Conservation (phyloP, 2,329 filamentous ascomycete species). For the Alternaria gansuensis region DNA sequence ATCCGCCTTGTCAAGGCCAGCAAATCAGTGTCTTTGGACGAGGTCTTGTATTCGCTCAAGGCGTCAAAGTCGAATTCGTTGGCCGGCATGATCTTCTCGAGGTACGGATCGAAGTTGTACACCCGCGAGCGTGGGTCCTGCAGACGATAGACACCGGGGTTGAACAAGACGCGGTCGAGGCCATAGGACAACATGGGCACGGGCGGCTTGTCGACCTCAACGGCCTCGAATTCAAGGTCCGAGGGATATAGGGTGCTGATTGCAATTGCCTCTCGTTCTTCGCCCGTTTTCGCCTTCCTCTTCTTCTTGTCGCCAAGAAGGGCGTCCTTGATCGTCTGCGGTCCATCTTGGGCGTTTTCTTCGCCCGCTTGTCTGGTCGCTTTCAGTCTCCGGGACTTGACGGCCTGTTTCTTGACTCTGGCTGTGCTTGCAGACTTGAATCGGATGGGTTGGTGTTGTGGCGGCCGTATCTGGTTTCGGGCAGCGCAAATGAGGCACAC, state of each 20-base stretch:
- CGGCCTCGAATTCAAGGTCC: conserved; percentile 48
- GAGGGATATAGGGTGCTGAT: conserved; percentile 39
- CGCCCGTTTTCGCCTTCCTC: conserved; percentile 12
- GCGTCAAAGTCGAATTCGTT: conserved; percentile 91
- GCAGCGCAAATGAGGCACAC: conserved; percentile 37
- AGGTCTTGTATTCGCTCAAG: conserved; percentile 87
- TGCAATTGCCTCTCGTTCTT: conserved; percentile 27
- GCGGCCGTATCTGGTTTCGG: conserved; percentile 17
- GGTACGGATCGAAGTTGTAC: conserved; percentile 96
- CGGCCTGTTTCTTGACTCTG: neutral
- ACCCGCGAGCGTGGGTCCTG: conserved; percentile 88
- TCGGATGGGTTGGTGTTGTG: conserved; percentile 29
- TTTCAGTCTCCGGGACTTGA: conserved; percentile 3
- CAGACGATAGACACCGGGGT: conserved; percentile 84
- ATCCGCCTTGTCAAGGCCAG: conserved; percentile 72
- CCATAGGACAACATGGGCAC: conserved; percentile 75
- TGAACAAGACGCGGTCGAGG: conserved; percentile 92
- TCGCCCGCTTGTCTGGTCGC: neutral
- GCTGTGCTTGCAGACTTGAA: conserved; percentile 20
- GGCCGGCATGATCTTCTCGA: conserved; percentile 91
- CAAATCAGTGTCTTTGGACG: conserved; percentile 80
- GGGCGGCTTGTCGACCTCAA: conserved; percentile 59
- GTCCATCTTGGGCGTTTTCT: neutral
- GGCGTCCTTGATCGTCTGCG: conserved; percentile 37
- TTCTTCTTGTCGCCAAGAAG: conserved; percentile 27